Evolutionary conservation across 1,284 basidiomycete genomes (phyloP).

Genomic region (Trichosporon coremiiforme): DNA sequence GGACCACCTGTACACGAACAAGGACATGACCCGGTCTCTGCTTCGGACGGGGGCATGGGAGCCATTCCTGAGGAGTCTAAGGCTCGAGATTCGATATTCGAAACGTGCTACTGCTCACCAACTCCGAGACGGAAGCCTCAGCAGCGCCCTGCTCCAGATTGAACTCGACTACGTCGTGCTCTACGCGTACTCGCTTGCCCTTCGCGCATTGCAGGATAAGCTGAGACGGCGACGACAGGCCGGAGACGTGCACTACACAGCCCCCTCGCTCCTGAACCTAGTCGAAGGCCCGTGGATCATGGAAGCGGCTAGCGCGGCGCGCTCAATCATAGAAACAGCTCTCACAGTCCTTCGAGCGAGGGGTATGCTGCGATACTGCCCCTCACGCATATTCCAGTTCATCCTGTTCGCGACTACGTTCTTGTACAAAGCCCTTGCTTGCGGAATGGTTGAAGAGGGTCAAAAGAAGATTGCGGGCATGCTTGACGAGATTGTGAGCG

Average conservation of each 20-base stretch:
- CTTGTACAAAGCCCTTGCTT: conserved; percentile 24
- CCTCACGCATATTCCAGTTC: conserved; percentile 26
- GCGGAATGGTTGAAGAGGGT: background rate
- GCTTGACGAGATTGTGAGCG: background rate
- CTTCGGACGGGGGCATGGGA: background rate
- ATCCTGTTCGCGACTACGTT: conserved; percentile 31
- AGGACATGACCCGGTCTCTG: conserved; percentile 10
- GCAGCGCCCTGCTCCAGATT: conserved; percentile 22
- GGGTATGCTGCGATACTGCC: conserved; percentile 22
- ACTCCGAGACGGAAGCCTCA: conserved; percentile 21
- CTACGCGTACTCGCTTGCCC: conserved; percentile 25
- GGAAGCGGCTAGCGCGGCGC: conserved; percentile 20
- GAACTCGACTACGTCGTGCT: conserved; percentile 29
- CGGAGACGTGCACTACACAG: conserved; percentile 24
- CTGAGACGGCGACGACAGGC: conserved; percentile 21
- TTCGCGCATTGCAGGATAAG: conserved; percentile 25
- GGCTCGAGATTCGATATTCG: background rate
- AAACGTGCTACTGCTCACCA: background rate
- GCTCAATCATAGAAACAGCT: background rate
- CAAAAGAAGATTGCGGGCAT: background rate
- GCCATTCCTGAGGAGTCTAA: background rate
- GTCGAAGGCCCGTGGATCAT: conserved; percentile 31
- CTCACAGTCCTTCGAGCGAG: conserved; percentile 19
- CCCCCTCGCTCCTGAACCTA: conserved; percentile 27
- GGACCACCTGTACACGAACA: conserved; percentile 25